Evolutionary conservation across 164 flowering plant genomes (phyloP), one percentile per base, ranked within the genome.

Genomic region (Sextonia rubra): DNA sequence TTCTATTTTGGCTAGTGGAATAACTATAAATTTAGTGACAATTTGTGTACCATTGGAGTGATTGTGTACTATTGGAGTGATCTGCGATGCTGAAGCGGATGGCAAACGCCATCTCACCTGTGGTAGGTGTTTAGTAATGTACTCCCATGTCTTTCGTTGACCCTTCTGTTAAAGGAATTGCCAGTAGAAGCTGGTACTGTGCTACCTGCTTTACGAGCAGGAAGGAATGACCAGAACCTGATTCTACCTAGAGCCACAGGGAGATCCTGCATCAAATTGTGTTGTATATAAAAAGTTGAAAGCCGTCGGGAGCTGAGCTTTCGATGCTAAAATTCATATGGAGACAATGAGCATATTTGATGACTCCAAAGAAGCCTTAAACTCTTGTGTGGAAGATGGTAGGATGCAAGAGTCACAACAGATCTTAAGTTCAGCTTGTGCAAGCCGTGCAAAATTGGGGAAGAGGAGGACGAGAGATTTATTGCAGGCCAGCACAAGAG

Each of bases 101-200:
- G 94, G 78, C 47, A 80, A 67, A 69, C 81, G 85, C 29, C 80
- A 82, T 79, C 81, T 91, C 24, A 86, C 90, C 12, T 92, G 97
- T 80, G 91, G 91, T 82, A 79, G 89, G 26, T 95, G 99, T 79
- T 91, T 90, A 76, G 91, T 83, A 32, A 83, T 86, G 78, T 87
- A 85, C 81, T n/a, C 99, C 92, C 70, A 71, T 91, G 60, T 79
- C 86, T 68, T 91, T 97, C 68, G 83, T 88, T 66, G 74, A 87
- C 70, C 91, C 97, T 49, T 82, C 87, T 58, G 77, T 87, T 25
- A 78, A 79, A 74, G 87, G 81, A 78, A 86, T 87, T 73, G 89
- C 93, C n/a, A n/a, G n/a, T 1, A 82, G 71, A 69, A 87, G 83
- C 75, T 91, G 97, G 95, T 91, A 85, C 69, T 92, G n/a, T n/a